Evolutionary conservation across 2,329 filamentous ascomycete species (phyloP).

Genomic region (Neonectria neomacrospora): DNA sequence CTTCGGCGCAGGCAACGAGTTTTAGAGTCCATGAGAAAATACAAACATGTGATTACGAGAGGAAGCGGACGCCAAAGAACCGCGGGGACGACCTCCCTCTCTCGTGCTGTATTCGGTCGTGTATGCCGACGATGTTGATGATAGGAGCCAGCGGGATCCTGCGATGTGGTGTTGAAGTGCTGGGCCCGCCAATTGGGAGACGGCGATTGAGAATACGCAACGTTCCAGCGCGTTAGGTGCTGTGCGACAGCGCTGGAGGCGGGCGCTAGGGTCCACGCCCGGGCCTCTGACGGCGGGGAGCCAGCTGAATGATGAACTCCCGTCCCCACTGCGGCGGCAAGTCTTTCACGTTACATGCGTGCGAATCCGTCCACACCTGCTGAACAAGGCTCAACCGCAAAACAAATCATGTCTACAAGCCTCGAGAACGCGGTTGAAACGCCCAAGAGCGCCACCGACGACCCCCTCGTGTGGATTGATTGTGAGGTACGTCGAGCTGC

Average conservation of each 20-base stretch:
- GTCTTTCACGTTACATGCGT: constrained; percentile 30
- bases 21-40: not conserved
- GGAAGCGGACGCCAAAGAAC: constrained; percentile 6
- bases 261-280: not conserved
- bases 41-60: not conserved
- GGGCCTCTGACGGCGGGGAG: not conserved
- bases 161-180: constrained; percentile 16
- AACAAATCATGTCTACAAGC: constrained; percentile 30
- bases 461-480: constrained; percentile 88
- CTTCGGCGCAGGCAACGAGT: not conserved
- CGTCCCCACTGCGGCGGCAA: not conserved
- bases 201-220: constrained; percentile 43
- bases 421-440: constrained; percentile 29
- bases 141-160: constrained; percentile 1
- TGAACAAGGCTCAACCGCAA: not conserved
- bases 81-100: not conserved
- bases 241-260: constrained; percentile 1
- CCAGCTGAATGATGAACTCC: too few relatives aligned
- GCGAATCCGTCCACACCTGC: not conserved
- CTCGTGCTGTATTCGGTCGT: not conserved
- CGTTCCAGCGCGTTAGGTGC: constrained; percentile 43
- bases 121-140: constrained; percentile 12
- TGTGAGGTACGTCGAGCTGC: constrained; percentile 58
- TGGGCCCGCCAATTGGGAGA: constrained; percentile 34
- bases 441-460: constrained; percentile 50